Evolutionary conservation across 768 basidiomycete species (phyloP), one percentile per base, ranked within the genome.

Genomic region (Boletellus emodensis): DNA sequence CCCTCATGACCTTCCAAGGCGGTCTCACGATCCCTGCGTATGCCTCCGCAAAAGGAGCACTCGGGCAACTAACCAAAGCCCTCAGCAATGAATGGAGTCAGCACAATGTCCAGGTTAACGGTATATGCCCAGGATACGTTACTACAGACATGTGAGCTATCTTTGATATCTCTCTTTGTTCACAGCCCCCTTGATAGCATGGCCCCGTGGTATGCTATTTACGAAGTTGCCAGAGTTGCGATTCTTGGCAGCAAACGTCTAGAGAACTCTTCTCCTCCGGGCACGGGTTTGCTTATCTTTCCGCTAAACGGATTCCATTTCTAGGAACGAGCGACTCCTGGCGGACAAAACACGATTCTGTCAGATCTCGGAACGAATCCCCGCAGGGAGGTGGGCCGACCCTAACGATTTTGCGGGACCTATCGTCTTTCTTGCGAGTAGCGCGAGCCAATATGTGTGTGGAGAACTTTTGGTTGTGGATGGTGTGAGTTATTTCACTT

Each of bases 51-150:
- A 95, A 94, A 66, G 91, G 91, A 49, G 90, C 89, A 17, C 74
- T 91, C 30, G 88, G 87, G 10, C 86, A 87, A 63, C 74, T 91
- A 59, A 90, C 91, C 24, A 94, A 94, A 70, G 87, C 92, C 3
- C 80, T 95, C 61, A 84, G 86, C 60, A 96, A 96, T 68, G 94
- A 95, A 67, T 96, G 94, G 93, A 87, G 88, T 53, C 77, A 79
- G 61, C 80, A 89, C 60, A 91, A 90, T 57, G 82, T 95, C 46
- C 86, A 92, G 66, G 90, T 94, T 15, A 94, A 94, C 63, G 87
- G 79, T 20, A 88, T 95, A 56, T 85, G 84, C 57, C 91, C 91
- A 28, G 92, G 91, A 30, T 94, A 93, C 68, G 85, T 94, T 60
- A 79, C 80, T 24, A 95, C 92, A 33, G 93, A 95, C 59, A 93